phyloP scores from a whole-genome alignment of 2,329 filamentous ascomycete species.

The Cladosporium sp. region DNA sequence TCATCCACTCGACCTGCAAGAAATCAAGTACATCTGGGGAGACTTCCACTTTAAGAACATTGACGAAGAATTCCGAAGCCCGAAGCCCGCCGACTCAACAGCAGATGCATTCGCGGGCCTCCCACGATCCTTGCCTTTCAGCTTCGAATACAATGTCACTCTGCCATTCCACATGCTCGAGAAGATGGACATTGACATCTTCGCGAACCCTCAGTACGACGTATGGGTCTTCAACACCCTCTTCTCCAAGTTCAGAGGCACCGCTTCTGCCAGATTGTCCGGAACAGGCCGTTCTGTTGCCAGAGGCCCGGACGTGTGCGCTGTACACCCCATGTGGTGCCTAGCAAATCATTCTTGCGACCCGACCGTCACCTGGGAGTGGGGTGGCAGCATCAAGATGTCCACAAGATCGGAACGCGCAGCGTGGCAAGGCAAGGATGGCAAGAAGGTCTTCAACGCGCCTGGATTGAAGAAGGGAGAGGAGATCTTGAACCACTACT shows the following conservation, averaged over 20 bases:
- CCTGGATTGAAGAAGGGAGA: constrained; percentile 72
- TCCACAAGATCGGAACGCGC: constrained; percentile 62
- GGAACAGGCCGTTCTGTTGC: constrained; percentile 54
- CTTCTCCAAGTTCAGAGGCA: constrained; percentile 89
- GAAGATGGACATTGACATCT: constrained; percentile 82
- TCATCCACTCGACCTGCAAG: constrained; percentile 60
- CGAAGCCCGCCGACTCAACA: constrained; percentile 2
- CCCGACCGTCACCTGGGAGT: constrained; percentile 93
- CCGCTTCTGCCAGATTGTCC: constrained; percentile 81
- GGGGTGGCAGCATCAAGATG: constrained; percentile 76
- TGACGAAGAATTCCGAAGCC: constrained; percentile 15
- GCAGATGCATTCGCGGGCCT: constrained; percentile 27
- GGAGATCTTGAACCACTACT: constrained; percentile 93
- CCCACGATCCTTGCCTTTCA: constrained; percentile 70
- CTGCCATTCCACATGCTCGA: constrained; percentile 75
- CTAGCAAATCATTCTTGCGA: constrained; percentile 95
- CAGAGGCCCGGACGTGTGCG: constrained; percentile 84
- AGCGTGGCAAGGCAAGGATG: constrained; percentile 44
- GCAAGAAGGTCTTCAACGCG: constrained; percentile 28
- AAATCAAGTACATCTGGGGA: constrained; percentile 66
- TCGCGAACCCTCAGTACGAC: constrained; percentile 61
- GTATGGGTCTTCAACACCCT: constrained; percentile 88
- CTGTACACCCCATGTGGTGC: constrained; percentile 95
- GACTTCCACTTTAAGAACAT: constrained; percentile 53
- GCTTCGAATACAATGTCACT: constrained; percentile 73